Evolutionary conservation across 1,139 yeast species (phyloP).

Genomic region (Geotrichum bryndzae): DNA sequence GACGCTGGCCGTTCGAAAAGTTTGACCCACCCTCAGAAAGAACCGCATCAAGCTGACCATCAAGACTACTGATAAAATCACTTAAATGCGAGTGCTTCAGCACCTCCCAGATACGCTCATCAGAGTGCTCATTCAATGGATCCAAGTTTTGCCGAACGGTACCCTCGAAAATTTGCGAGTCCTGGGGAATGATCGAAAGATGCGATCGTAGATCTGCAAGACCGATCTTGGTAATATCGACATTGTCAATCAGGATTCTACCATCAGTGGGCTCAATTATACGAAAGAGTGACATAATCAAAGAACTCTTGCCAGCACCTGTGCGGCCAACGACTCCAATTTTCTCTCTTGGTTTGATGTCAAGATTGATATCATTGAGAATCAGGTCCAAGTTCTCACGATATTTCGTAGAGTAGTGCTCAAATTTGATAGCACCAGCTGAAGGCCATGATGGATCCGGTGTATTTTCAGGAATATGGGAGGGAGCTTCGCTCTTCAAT

Average conservation of each 20-base stretch:
- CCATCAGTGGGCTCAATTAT: constrained; percentile 62
- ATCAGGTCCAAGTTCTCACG: constrained; percentile 52
- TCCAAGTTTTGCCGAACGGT: constrained; percentile 60
- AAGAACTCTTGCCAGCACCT: constrained; percentile 77
- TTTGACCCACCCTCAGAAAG: constrained; percentile 68
- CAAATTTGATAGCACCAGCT: constrained; percentile 50
- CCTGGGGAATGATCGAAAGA: constrained; percentile 69
- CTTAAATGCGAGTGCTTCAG: constrained; percentile 79
- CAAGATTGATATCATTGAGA: constrained; percentile 47
- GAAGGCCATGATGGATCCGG: constrained; percentile 57
- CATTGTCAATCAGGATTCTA: constrained; percentile 48
- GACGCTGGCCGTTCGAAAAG: constrained; percentile 73
- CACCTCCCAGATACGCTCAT: constrained; percentile 58
- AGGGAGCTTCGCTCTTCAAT: constrained; percentile 53
- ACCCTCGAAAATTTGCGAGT: constrained; percentile 66
- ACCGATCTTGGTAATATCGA: constrained; percentile 54
- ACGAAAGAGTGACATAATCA: constrained; percentile 67
- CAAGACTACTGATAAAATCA: constrained; percentile 51
- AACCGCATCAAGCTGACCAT: constrained; percentile 35
- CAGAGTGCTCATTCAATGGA: constrained; percentile 49
- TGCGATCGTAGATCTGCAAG: constrained; percentile 51
- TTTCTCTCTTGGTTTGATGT: constrained; percentile 56
- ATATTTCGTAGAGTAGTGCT: constrained; percentile 59
- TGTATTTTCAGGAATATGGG: constrained; percentile 34
- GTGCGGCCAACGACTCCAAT: constrained; percentile 82